phyloP scores from a whole-genome alignment of 768 basidiomycete genomes.

The Kwoniella newhampshirensis region DNA sequence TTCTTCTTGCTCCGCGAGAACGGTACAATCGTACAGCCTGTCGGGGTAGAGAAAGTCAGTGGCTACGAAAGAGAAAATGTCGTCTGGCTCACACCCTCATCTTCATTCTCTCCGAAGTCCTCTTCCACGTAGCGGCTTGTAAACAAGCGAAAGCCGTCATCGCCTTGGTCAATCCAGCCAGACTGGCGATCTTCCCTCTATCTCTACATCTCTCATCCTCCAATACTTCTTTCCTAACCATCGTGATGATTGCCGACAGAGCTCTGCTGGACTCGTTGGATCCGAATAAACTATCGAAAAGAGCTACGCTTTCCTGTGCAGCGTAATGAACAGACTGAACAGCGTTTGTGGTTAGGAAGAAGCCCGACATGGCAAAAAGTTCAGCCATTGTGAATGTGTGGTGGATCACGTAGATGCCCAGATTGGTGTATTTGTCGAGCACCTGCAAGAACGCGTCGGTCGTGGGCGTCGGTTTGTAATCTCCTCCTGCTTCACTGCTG shows the following conservation, averaged over 20 bases:
- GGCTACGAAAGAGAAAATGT: neutral
- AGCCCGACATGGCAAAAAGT: conserved; percentile 55
- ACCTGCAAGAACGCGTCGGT: conserved; percentile 49
- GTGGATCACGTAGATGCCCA: conserved; percentile 54
- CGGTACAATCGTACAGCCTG: conserved; percentile 53
- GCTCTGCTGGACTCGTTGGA: conserved; percentile 55
- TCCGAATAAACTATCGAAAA: conserved; percentile 51
- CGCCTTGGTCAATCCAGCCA: conserved; percentile 54
- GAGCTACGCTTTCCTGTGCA: conserved; percentile 39
- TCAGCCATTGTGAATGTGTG: conserved; percentile 55
- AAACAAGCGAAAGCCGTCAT: conserved; percentile 55
- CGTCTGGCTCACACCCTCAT: conserved; percentile 43
- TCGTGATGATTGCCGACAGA: conserved; percentile 52
- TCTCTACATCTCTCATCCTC: conserved; percentile 44
- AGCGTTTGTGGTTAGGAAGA: conserved; percentile 51
- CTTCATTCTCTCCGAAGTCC: conserved; percentile 44
- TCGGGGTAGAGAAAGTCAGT: neutral
- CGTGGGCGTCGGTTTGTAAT: neutral
- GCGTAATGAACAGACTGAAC: conserved; percentile 48
- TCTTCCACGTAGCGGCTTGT: conserved; percentile 52
- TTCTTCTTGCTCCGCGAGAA: conserved; percentile 34
- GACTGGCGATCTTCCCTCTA: conserved; percentile 36
- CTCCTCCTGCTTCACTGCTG: neutral
- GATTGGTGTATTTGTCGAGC: conserved; percentile 54
- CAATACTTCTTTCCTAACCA: conserved; percentile 51